Evolutionary conservation across 2,329 filamentous ascomycete genomes (phyloP), one percentile per base, ranked within the genome.

Genomic region (Fusarium napiforme): DNA sequence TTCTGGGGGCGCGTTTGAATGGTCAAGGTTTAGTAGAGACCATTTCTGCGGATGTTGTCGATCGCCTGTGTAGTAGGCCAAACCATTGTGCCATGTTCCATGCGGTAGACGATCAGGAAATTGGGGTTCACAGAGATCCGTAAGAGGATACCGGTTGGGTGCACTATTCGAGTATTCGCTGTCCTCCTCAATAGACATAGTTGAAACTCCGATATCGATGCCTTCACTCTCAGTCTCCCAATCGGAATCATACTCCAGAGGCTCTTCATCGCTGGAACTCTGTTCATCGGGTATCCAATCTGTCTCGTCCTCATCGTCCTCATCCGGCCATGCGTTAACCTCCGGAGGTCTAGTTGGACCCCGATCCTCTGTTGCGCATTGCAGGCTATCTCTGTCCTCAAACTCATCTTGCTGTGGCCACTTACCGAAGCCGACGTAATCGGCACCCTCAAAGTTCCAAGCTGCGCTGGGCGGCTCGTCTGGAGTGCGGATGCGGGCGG

Each of bases 141-240:
- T 21, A 3, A 67, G 16, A n/a, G 32, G 28, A 21, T 45, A 67
- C 6, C 19, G 19, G 23, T 28, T 19, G 14, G 23, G 10, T 16
- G 7, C 9, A 5, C 15, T 1, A 3, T n/a, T 15, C 4, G 12
- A 12, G 8, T 18, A 5, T 9, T 32, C 9, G 9, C 28, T 14
- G 3, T 37, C 7, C 6, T 36, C 34, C 1, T 23, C 3, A 4
- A 1, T 3, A 7, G 15, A n/a, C 1, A 21, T 9, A 21, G 4
- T 11, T 9, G 6, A 26, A 2, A 4, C 8, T 7, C 0, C 14
- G 11, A 4, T 0, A 10, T 32, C 21, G 2, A 23, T 18, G 4
- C 2, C 28, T 11, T 14, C 15, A 7, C 10, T 32, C 1, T 36
- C 64, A 4, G 45, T 21, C 9, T 9, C 52, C 4, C 55, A 58